Evolutionary conservation across 768 basidiomycete species (phyloP), one percentile per base, ranked within the genome.

Genomic region (Russula sp.): DNA sequence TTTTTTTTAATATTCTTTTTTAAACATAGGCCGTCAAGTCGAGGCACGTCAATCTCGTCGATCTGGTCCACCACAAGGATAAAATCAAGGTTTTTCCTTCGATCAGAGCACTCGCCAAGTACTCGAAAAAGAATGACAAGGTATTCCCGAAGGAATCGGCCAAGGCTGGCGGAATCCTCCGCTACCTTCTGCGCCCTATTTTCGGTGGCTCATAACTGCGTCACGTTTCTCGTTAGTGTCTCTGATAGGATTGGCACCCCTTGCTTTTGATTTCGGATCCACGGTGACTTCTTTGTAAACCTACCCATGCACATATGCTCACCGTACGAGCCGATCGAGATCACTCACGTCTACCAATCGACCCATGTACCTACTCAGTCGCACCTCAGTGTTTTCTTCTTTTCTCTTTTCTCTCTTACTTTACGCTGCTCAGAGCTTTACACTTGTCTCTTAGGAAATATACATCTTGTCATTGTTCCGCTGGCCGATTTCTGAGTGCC

Each of bases 41-140:
- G 9, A 62, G 53, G 32, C 63, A 66, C 16, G 47, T 66, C 51
- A 66, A 57, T 20, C 41, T 65, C 2, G 62, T 65, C n/a, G 64
- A 65, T 58, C 38, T 65, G 7, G 51, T 65, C 18, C 49, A 58
- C 29, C 43, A 47, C n/a, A n/a, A n/a, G n/a, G n/a, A n/a, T n/a
- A n/a, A n/a, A n/a, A n/a, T n/a, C n/a, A n/a, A 11, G 9, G 5
- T 49, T 9, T 58, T 64, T 39, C 34, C 48, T 16, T 38, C 53
- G 5, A 39, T 49, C 18, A 32, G 16, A 34, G 45, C 11, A 0
- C 56, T 65, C 20, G 45, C 46, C 8, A 13, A 49, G 14, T 65
- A 65, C 49, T 49, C 64, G 11, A 58, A 9, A 43, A 10, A 22
- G 18, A 20, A 43, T 3, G 6, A 7, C 1, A 43, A 65, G 47